Evolutionary conservation across 1,284 basidiomycete genomes (phyloP), one percentile per base, ranked within the genome.

Genomic region (Tylopilus sp.): DNA sequence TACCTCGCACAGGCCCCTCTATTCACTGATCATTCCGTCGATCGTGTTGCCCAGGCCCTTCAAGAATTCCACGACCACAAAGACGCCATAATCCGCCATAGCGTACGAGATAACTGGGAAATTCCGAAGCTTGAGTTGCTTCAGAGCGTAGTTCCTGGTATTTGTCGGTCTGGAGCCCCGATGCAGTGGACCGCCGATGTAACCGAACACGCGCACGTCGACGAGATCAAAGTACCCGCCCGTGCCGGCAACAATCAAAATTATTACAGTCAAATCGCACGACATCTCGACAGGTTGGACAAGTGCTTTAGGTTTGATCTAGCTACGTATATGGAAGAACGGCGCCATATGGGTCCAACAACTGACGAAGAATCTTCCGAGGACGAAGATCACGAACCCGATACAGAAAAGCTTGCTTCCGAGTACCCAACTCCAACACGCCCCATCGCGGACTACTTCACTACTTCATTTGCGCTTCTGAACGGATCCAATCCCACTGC

Each of bases 181-280:
- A 68, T 68, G 36, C 62, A 68, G n/a, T 68, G 66, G 62, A 47
- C 26, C 3, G 60, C 62, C 8, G 53, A 67, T n/a, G 6, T 53
- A 6, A 68, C 51, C 1, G 57, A 66, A 18, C 65, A 67, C 39
- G 52, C 60, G 0, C 66, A 66, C 22, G 18, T 67, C 4, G 22
- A 57, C 9, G 18, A 44, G 19, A 44, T 44, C 44, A 44, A 44
- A 44, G 44, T 44, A 22, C 44, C 19, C 8, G 44, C 18, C 44
- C 15, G 8, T 22, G 18, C 19, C 10, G 44, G 44, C 19, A 44
- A 44, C 19, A 44, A 44, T 44, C 44, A 44, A 4, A 44, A 44
- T 22, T 22, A 44, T 10, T 44, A 44, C 44, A 44, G 9, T 2
- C 56, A 67, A 47, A 66, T 67, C 53, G 7, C 44, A 22, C 44